Evolutionary conservation across 2,329 filamentous ascomycete species (phyloP).

Genomic region (Fusarium domesticum): DNA sequence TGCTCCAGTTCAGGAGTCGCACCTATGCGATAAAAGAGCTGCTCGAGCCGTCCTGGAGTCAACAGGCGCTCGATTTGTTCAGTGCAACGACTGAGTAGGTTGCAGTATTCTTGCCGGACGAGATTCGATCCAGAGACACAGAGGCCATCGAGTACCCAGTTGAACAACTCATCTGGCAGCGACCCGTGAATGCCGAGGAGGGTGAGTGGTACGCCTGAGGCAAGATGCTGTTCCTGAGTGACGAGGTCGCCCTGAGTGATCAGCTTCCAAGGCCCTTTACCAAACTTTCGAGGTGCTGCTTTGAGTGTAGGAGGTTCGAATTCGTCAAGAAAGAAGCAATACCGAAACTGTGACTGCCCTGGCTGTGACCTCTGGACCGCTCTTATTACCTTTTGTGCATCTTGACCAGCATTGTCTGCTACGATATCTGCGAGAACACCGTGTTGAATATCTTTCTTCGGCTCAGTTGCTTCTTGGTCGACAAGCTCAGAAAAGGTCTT

Average conservation of each 20-base stretch:
- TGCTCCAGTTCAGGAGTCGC: constrained; percentile 47
- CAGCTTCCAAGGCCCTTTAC: constrained; percentile 45
- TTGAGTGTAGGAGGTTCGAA: constrained; percentile 27
- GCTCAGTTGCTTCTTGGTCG: constrained; percentile 5
- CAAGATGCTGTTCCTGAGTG: constrained; percentile 56
- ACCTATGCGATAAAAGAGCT: constrained; percentile 58
- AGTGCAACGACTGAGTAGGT: constrained; percentile 47
- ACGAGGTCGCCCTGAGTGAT: constrained; percentile 43
- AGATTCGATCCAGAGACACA: constrained; percentile 53
- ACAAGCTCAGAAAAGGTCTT: constrained; percentile 32
- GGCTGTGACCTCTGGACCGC: constrained; percentile 51
- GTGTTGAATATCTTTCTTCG: constrained; percentile 19
- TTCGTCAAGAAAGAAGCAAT: constrained; percentile 50
- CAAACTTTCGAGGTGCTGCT: constrained; percentile 31
- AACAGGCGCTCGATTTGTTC: constrained; percentile 46
- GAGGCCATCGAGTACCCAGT: constrained; percentile 63
- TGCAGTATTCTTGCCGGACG: constrained; percentile 59
- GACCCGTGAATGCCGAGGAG: constrained; percentile 35
- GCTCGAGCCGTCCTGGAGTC: constrained; percentile 43
- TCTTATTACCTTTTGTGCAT: constrained; percentile 43
- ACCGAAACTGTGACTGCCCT: constrained; percentile 36
- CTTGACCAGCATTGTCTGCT: constrained; percentile 39
- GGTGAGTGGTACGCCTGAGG: constrained; percentile 60
- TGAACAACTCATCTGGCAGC: constrained; percentile 62
- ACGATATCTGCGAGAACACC: constrained; percentile 32